These are phyloP conservation scores for Fusarium neocosmosporiellum DNA, from an alignment of 2,329 filamentous ascomycete genomes.

Conservation along the genomic window DNA sequence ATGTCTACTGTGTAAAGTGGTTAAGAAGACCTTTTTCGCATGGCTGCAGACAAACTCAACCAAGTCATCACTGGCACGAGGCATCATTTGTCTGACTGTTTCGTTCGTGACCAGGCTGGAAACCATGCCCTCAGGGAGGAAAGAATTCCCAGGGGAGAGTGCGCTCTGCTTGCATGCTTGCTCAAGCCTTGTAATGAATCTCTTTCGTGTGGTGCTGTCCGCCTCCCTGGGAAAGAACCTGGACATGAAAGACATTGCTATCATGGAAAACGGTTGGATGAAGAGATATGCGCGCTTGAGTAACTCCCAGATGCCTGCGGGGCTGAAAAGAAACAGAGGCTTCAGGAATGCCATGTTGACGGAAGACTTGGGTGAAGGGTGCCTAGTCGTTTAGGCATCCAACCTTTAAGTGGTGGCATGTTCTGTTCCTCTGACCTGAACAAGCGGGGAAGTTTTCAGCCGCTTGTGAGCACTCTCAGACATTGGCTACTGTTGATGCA, in stretches of 20 bases:
- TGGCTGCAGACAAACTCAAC: background rate
- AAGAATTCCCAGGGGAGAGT: background rate
- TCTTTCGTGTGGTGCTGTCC: background rate
- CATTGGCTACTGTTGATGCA: background rate
- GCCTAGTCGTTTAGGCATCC: background rate
- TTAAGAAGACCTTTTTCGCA: conserved; percentile 9
- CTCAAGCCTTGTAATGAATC: background rate
- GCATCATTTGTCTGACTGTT: background rate
- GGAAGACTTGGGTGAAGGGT: background rate
- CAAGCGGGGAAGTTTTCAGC: background rate
- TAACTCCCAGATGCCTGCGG: background rate
- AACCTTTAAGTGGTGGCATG: background rate
- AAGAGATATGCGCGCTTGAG: background rate
- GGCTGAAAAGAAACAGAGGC: background rate
- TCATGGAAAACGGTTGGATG: background rate
- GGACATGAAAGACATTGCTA: background rate
- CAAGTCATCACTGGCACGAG: background rate
- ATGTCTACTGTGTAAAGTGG: background rate
- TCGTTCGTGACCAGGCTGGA: background rate
- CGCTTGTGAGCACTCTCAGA: background rate
- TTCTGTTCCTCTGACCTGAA: background rate
- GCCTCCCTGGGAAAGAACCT: background rate
- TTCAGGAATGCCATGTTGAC: background rate
- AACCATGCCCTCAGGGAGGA: background rate
- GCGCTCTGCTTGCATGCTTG: background rate